phyloP scores from a whole-genome alignment of 768 basidiomycete species.

The Leccinellum albellum region DNA sequence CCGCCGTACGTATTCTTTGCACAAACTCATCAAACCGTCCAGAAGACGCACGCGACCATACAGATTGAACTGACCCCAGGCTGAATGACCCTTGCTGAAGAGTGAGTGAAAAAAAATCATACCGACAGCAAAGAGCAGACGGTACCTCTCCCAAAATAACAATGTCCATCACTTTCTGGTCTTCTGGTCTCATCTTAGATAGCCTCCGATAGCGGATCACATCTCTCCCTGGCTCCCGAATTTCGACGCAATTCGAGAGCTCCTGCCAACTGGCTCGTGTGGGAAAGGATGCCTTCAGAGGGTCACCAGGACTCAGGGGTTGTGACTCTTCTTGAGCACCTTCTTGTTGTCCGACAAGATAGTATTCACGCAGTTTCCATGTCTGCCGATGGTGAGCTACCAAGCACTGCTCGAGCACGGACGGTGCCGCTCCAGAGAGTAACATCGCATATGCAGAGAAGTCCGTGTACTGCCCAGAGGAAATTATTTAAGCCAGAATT shows the following conservation, averaged over 20 bases:
- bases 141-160: conserved; percentile 72
- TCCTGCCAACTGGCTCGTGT: conserved; percentile 49
- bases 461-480: conserved; percentile 64
- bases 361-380: conserved; percentile 81
- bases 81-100: conserved; percentile 74
- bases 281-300: conserved; percentile 61
- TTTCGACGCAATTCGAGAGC: conserved; percentile 41
- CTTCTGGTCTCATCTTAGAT: conserved; percentile 21
- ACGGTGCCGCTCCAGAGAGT: conserved; percentile 63
- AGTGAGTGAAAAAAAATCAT: conserved; percentile 1
- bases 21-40: conserved; percentile 76
- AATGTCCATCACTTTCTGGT: conserved; percentile 47
- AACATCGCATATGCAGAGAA: conserved; percentile 82
- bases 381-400: conserved; percentile 86
- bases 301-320: conserved; percentile 55
- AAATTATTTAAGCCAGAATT: neutral
- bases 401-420: conserved; percentile 64
- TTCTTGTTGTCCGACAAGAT: conserved; percentile 41
- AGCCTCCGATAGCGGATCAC: conserved; percentile 28
- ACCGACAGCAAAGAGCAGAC: neutral
- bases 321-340: neutral
- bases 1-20: conserved; percentile 75
- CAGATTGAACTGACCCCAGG: conserved; percentile 85
- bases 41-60: conserved; percentile 75
- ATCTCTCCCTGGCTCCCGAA: conserved; percentile 42